Conservation (phyloP, 331 rosid genomes). For the Quercus tomentella region DNA sequence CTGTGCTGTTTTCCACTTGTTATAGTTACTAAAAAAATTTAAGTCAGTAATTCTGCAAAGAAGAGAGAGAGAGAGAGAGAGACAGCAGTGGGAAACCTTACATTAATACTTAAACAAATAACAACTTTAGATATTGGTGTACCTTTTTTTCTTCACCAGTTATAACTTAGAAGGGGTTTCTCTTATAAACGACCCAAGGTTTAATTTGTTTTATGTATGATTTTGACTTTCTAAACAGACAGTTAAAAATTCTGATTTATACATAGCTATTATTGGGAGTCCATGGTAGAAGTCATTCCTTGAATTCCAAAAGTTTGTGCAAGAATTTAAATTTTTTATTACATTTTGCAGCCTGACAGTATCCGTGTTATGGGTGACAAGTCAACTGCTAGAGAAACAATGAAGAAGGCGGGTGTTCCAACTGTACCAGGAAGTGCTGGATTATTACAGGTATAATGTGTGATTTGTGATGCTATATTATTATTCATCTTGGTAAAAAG, state of each 20-base stretch:
- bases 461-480: slow-evolving; percentile 11
- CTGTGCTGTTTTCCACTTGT: too few species aligned
- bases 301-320: not conserved
- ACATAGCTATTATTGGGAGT: not conserved
- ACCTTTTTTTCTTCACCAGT: too few species aligned
- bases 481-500: slow-evolving; percentile 1
- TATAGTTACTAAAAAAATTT: too few species aligned
- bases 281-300: slow-evolving; percentile 1
- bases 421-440: slow-evolving; percentile 85
- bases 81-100: not conserved
- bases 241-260: not conserved
- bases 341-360: slow-evolving; percentile 77
- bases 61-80: not conserved
- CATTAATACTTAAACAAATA: not conserved
- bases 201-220: not conserved
- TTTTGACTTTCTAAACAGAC: not conserved
- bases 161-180: too few species aligned
- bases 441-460: slow-evolving; percentile 67
- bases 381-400: slow-evolving; percentile 92
- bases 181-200: not conserved
- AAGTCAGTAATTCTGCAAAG: not conserved
- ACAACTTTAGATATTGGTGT: too few species aligned
- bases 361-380: slow-evolving; percentile 97
- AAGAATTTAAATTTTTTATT: slow-evolving; percentile 16
- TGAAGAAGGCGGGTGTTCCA: slow-evolving; percentile 85